Percentiles rank a stretch among this genome's conserved stretches.
Conservation (phyloP, 1,284 basidiomycete genomes). For the Bondarzewia mesenterica region DNA sequence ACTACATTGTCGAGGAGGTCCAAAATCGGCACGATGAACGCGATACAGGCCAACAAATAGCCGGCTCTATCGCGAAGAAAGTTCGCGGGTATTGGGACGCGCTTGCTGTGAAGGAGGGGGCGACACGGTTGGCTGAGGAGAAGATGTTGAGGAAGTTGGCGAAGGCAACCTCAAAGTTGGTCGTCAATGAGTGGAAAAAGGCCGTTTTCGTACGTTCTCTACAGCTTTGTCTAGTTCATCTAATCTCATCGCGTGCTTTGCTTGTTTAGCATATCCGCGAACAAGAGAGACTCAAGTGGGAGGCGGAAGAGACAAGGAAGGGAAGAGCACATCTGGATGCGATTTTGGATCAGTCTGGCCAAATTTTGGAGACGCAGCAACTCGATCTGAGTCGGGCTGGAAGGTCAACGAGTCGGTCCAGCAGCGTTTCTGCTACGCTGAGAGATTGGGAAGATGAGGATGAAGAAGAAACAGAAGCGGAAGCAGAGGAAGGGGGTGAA, state of each 20-base stretch:
- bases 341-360: slow-evolving; percentile 85
- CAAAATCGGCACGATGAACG: slow-evolving; percentile 17
- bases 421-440: slow-evolving; percentile 35
- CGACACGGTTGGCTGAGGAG: slow-evolving; percentile 58
- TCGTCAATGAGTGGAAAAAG: slow-evolving; percentile 83
- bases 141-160: slow-evolving; percentile 60
- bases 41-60: slow-evolving; percentile 12
- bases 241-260: not conserved
- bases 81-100: slow-evolving; percentile 78
- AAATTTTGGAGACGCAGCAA: slow-evolving; percentile 80
- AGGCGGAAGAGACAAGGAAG: slow-evolving; percentile 57
- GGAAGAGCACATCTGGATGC: slow-evolving; percentile 85
- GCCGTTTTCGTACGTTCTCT: slow-evolving; percentile 67
- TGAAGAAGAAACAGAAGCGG: slow-evolving; percentile 25
- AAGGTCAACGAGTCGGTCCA: slow-evolving; percentile 43
- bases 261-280: slow-evolving; percentile 67
- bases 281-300: slow-evolving; percentile 47
- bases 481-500: slow-evolving; percentile 10
- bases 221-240: not conserved
- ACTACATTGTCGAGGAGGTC: slow-evolving; percentile 41
- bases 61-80: slow-evolving; percentile 57
- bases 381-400: slow-evolving; percentile 47
- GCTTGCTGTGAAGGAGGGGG: slow-evolving; percentile 57
- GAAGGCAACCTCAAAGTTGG: slow-evolving; percentile 62
- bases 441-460: slow-evolving; percentile 17